A percentile compares a stretch with the other conserved stretches of the same genome.
Evolutionary conservation across 75 land plant species (phyloP).

Genomic region (Chamaecyparis obtusa): DNA sequence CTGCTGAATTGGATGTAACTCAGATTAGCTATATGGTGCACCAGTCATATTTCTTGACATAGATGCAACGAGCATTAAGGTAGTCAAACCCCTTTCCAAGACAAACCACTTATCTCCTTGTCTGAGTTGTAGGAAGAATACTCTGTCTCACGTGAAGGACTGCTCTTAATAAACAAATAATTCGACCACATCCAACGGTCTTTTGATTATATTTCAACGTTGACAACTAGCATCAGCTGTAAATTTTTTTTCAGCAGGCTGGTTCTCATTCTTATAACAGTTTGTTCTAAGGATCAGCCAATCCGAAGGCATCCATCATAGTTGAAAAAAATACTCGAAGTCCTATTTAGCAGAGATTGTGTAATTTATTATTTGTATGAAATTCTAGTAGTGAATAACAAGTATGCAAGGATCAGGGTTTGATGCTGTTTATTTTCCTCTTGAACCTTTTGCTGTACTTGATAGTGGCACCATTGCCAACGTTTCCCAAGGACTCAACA

Average conservation of each 20-base stretch:
- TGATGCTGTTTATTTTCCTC: background rate
- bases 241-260: background rate
- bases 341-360: background rate
- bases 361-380: background rate
- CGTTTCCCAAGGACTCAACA: too few relatives aligned
- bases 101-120: background rate
- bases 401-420: background rate
- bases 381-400: background rate
- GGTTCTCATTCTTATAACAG: background rate
- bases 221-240: background rate
- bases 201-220: background rate
- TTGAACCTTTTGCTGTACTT: background rate
- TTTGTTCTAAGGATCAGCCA: too few relatives aligned
- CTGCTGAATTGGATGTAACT: background rate
- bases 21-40: background rate
- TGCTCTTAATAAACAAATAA: background rate
- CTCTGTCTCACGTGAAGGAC: background rate
- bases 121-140: background rate
- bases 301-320: too few relatives aligned
- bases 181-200: background rate
- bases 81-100: background rate
- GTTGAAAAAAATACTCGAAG: background rate
- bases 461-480: too few relatives aligned
- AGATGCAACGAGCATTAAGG: background rate
- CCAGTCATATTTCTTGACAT: background rate